Evolutionary conservation across 805 yeast species (phyloP), one percentile per base, ranked within the genome.

Genomic region (Wickerhamiella hasegawae): DNA sequence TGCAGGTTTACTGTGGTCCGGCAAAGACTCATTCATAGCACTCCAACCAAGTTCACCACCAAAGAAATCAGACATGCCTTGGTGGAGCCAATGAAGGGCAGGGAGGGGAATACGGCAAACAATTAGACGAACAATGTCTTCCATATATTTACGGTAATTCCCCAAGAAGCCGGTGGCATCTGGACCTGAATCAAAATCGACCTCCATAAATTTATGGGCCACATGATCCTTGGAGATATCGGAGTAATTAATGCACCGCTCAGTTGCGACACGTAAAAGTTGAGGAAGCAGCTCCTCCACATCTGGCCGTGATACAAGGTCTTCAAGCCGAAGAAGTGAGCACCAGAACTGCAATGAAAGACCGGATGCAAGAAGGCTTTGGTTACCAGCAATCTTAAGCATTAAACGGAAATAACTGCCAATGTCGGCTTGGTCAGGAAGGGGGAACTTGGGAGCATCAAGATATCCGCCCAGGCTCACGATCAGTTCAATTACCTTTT

Each of bases 341-440:
- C 93, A 83, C 98, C 98, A 92, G 60, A 90, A 78, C 52, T 84
- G 94, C 35, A 90, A 58, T 0, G 95, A 80, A 14, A 90, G 65
- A 0, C 95, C 94, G 34, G 94, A 77, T 3, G 87, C 76, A n/a
- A 87, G 76, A 37, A 90, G 64, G 47, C 94, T 80, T 18, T 82
- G 79, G 50, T 83, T 90, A 47, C 66, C 69, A 0, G 94, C 80
- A 1, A 95, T 82, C 31, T 74, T 68, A 30, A 90, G 60, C 4
- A 90, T 83, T 17, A 90, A 65, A 37, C 69, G 67, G 43, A 84
- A 65, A 51, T 82, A 90, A 34, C 68, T 71, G 21, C 64, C 65
- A 5, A 80, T 60, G 49, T 81, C 92, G 18, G 27, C 9, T 18
- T 23, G 29, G 17, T 68, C 69, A 32, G 63, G 75, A 41, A 51